phyloP scores from a whole-genome alignment of 495 filamentous ascomycete species.

The Hypomontagnella monticulosa region DNA sequence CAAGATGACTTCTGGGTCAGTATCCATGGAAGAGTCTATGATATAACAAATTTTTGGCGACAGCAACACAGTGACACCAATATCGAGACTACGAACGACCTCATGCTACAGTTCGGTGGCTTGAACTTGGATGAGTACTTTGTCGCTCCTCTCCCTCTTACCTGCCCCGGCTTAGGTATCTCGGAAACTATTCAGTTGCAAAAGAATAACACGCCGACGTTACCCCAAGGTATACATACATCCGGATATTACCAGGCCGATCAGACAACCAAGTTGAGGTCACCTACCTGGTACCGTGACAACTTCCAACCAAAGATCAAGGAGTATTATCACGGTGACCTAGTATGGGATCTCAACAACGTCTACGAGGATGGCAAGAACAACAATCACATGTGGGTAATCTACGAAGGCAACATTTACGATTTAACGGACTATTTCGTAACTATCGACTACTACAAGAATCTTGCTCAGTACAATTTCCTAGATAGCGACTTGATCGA shows the following conservation, averaged over 20 bases:
- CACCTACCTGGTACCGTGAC: slow-evolving; percentile 78
- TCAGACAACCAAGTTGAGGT: slow-evolving; percentile 63
- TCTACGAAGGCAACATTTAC: slow-evolving; percentile 77
- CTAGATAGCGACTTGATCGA: slow-evolving; percentile 70
- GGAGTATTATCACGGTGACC: slow-evolving; percentile 84
- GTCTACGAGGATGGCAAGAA: slow-evolving; percentile 73
- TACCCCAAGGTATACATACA: slow-evolving; percentile 67
- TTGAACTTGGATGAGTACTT: slow-evolving; percentile 86
- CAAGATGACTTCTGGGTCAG: slow-evolving; percentile 87
- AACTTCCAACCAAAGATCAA: slow-evolving; percentile 81
- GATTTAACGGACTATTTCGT: slow-evolving; percentile 93
- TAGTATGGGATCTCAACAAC: slow-evolving; percentile 68
- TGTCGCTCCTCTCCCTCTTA: slow-evolving; percentile 75
- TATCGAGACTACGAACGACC: slow-evolving; percentile 65
- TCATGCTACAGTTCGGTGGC: slow-evolving; percentile 82
- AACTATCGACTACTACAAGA: slow-evolving; percentile 65
- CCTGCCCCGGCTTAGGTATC: slow-evolving; percentile 73
- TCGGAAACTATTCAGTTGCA: slow-evolving; percentile 61
- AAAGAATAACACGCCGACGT: slow-evolving; percentile 69
- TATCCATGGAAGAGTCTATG: slow-evolving; percentile 89
- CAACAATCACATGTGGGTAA: slow-evolving; percentile 79
- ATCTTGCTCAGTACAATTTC: slow-evolving; percentile 67
- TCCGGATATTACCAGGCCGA: slow-evolving; percentile 70
- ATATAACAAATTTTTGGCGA: slow-evolving; percentile 87
- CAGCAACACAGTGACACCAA: slow-evolving; percentile 78